A percentile compares a stretch with the other conserved stretches of the same genome.
Conservation (phyloP, 495 filamentous ascomycete species). For the Lepraria neglecta region DNA sequence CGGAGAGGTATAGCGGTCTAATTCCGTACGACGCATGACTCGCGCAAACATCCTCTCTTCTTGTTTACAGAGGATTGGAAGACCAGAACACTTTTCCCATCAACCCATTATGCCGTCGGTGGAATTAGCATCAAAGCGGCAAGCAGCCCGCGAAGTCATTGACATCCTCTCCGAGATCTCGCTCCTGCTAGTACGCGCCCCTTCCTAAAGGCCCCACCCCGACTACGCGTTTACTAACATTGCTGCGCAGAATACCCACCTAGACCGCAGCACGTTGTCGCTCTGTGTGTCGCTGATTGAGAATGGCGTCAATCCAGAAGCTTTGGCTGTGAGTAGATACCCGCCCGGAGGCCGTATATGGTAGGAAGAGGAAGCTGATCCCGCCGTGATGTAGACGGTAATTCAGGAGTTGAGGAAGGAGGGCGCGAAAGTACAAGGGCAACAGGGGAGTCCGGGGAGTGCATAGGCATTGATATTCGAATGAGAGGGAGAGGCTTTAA, state of each 20-base stretch:
- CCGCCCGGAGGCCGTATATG: too few species aligned
- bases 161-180: slow-evolving; percentile 95
- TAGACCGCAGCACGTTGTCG: slow-evolving; percentile 83
- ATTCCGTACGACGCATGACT: too few species aligned
- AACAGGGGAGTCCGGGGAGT: slow-evolving; percentile 14
- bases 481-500: too few species aligned
- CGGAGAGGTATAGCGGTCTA: too few species aligned
- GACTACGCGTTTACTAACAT: slow-evolving; percentile 14
- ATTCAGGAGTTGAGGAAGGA: slow-evolving; percentile 68
- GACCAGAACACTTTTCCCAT: not conserved
- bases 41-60: too few species aligned
- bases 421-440: slow-evolving; percentile 28
- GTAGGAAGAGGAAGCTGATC: too few species aligned
- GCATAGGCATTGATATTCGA: not conserved
- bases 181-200: slow-evolving; percentile 62
- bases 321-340: slow-evolving; percentile 66
- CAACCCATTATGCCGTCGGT: slow-evolving; percentile 14
- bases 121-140: slow-evolving; percentile 51
- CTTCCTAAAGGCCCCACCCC: not conserved
- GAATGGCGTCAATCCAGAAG: slow-evolving; percentile 95
- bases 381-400: slow-evolving; percentile 47
- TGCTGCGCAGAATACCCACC: slow-evolving; percentile 69
- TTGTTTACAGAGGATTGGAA: too few species aligned
- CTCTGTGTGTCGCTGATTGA: slow-evolving; percentile 95
- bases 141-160: slow-evolving; percentile 89